Conservation (phyloP, 1,284 basidiomycete species). For the Trichosporon ovoides region DNA sequence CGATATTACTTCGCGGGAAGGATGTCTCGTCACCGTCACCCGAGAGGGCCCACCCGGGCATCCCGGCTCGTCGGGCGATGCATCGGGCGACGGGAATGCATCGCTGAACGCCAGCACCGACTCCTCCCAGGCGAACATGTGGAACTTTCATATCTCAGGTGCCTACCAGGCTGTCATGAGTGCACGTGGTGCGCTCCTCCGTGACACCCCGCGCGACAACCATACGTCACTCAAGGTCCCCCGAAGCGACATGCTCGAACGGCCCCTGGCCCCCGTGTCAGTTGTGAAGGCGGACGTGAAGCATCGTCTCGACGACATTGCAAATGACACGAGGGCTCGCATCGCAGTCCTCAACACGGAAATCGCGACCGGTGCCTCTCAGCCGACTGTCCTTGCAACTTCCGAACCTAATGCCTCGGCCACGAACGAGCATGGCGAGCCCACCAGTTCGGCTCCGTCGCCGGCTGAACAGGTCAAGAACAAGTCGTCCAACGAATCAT, state of each 20-base stretch:
- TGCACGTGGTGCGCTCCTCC: slow-evolving; percentile 78
- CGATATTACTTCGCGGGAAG: slow-evolving; percentile 72
- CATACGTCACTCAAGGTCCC: slow-evolving; percentile 81
- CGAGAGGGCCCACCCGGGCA: slow-evolving; percentile 48
- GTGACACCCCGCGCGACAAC: slow-evolving; percentile 82
- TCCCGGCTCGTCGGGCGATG: neutral
- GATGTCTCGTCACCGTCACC: slow-evolving; percentile 73
- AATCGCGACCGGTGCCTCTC: slow-evolving; percentile 19
- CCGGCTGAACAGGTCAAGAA: neutral
- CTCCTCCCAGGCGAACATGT: slow-evolving; percentile 37
- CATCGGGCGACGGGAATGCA: slow-evolving; percentile 1
- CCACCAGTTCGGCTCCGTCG: slow-evolving; percentile 9
- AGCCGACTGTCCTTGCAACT: slow-evolving; percentile 34
- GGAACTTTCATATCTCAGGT: slow-evolving; percentile 88
- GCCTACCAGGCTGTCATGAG: slow-evolving; percentile 88
- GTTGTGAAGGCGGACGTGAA: slow-evolving; percentile 81
- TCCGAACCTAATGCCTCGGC: slow-evolving; percentile 22
- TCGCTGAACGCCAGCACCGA: neutral
- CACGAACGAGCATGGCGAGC: slow-evolving; percentile 11
- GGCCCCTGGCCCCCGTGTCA: slow-evolving; percentile 61
- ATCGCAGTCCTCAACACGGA: slow-evolving; percentile 65
- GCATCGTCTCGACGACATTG: slow-evolving; percentile 83
- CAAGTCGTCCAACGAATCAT: slow-evolving; percentile 5
- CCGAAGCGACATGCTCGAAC: slow-evolving; percentile 85
- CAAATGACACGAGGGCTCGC: slow-evolving; percentile 76